phyloP scores from a whole-genome alignment of 1,139 yeast species.

The Hansenula sp. region DNA sequence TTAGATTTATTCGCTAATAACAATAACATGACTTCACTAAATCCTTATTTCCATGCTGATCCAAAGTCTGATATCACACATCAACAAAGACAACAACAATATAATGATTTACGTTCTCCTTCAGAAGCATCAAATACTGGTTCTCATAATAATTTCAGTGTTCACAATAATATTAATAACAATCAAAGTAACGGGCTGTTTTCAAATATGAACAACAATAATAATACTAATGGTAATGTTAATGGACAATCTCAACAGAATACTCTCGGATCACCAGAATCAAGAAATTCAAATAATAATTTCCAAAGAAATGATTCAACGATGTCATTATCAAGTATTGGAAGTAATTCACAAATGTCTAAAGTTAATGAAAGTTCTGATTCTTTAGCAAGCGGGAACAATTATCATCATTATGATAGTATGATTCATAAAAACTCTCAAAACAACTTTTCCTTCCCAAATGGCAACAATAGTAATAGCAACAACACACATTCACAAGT shows the following conservation, averaged over 20 bases:
- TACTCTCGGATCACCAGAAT: background rate
- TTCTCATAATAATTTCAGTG: background rate
- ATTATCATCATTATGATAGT: slow-evolving; percentile 15
- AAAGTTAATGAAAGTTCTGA: slow-evolving; percentile 2
- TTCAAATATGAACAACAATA: background rate
- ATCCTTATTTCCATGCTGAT: slow-evolving; percentile 5
- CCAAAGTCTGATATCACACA: background rate
- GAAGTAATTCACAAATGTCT: slow-evolving; percentile 1
- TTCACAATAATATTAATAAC: background rate
- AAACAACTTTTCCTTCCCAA: background rate
- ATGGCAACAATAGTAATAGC: slow-evolving; percentile 4
- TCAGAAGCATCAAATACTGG: background rate
- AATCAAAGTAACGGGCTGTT: background rate
- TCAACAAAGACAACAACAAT: background rate
- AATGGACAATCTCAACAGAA: background rate
- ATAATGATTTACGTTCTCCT: background rate
- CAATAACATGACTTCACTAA: slow-evolving; percentile 3
- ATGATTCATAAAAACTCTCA: slow-evolving; percentile 17
- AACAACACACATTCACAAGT: slow-evolving; percentile 1
- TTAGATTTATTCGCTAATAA: slow-evolving; percentile 31
- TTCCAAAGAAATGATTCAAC: slow-evolving; percentile 2
- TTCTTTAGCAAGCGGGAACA: slow-evolving; percentile 2
- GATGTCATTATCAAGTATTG: slow-evolving; percentile 4
- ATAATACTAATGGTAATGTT: background rate
- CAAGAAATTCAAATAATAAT: background rate